These are phyloP conservation scores for Arabis hirsuta DNA, from an alignment of 345 rosid species.

Conservation along the genomic window DNA sequence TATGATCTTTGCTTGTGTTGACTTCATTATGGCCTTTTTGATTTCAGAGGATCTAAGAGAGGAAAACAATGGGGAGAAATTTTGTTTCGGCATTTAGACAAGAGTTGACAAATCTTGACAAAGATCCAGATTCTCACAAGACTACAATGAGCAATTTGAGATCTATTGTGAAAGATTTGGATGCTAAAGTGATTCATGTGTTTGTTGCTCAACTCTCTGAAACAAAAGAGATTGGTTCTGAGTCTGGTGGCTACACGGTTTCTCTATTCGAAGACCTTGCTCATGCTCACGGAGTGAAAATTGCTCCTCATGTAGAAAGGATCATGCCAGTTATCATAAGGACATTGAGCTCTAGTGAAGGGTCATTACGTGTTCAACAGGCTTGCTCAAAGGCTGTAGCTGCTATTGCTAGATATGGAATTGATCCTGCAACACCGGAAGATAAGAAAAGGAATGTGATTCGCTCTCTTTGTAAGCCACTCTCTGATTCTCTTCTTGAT, in stretches of 20 bases:
- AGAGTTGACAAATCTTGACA: conserved; percentile 85
- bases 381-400: conserved; percentile 98
- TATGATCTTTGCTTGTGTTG: conserved; percentile 16
- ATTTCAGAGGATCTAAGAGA: no score
- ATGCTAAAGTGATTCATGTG: conserved; percentile 77
- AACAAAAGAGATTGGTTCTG: conserved; percentile 81
- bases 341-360: conserved; percentile 85
- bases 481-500: conserved; percentile 74
- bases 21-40: conserved; percentile 22
- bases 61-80: conserved; percentile 61
- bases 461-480: conserved; percentile 86
- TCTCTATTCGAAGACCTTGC: conserved; percentile 97
- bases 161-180: conserved; percentile 79
- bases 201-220: conserved; percentile 92
- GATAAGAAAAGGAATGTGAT: conserved; percentile 77
- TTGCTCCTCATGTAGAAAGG: conserved; percentile 86
- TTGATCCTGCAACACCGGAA: conserved; percentile 75
- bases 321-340: conserved; percentile 83
- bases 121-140: conserved; percentile 75
- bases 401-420: conserved; percentile 90
- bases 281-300: conserved; percentile 86
- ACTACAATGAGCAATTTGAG: conserved; percentile 84
- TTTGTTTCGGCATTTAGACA: conserved; percentile 67
- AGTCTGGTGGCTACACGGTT: conserved; percentile 85
- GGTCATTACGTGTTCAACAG: conserved; percentile 86